Base-by-base conservation (phyloP, 768 basidiomycete genomes). In the Mycena leptocephala region DNA sequence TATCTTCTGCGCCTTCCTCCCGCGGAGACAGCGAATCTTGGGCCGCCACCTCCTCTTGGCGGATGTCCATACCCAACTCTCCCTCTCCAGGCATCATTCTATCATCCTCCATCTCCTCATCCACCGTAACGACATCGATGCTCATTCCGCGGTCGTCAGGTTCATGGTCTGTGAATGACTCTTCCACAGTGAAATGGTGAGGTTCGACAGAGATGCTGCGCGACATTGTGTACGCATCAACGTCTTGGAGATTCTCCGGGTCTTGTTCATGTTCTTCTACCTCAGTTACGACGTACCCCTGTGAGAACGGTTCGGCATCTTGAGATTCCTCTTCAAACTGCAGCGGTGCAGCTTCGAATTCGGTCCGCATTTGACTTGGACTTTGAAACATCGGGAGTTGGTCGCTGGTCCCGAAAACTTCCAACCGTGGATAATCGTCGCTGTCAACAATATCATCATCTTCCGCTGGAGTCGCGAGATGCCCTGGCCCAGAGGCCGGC, bases 111-210 rank as follows among this genome's bases (percentile, higher is more conserved):
- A 62, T 11, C 16, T 70, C 72, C 37, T 48, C 73, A 39, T 75
- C 77, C 37, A 72, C 63, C 22, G 70, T 56, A 55, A 66, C 62
- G 20, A 76, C 62, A 58, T 75, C 77, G 37, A 75, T 16, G 37
- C 74, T 72, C 70, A 59, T 67, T 24, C 13, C 70, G 24, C 70
- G 73, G 30, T 53, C 62, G 26, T 70, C 74, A 2, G 59, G 46
- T n/a, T 75, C 77, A 7, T 72, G 22, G 46, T 70, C 70, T 24
- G 64, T 72, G 30, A 55, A 37, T 13, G 70, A 4, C 28, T 75
- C 74, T 35, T 78, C 77, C 14, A 75, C 74, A 20, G 66, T 53
- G 48, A 72, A 78, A 33, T 64, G 66, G 20, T 70, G 76, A 30
- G 70, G 70, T 35, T 78, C 77, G 53, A 73, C 59, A 22, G 77